Percentiles rank a stretch among this genome's conserved stretches.
phyloP scores from a whole-genome alignment of 106 monocot species.

The Allium sativum region DNA sequence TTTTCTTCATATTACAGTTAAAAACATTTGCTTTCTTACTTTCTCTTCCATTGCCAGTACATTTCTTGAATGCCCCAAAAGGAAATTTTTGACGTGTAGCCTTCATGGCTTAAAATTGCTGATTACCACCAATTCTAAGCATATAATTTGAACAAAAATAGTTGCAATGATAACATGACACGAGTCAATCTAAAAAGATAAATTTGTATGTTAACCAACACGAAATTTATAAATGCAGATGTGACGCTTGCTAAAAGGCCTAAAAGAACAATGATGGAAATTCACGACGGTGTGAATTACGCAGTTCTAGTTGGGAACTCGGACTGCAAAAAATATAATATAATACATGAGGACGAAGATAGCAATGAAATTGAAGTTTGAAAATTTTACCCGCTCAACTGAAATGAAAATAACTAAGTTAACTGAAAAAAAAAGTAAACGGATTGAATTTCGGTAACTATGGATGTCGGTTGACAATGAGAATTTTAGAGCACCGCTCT shows the following conservation, averaged over 20 bases:
- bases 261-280: neutral
- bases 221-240: neutral
- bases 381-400: too few relatives aligned
- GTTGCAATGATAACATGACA: neutral
- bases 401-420: too few relatives aligned
- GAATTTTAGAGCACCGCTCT: too few relatives aligned
- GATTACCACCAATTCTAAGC: neutral
- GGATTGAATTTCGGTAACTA: too few relatives aligned
- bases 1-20: slow-evolving; percentile 2
- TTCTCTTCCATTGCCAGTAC: neutral
- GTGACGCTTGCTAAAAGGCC: neutral
- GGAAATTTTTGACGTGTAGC: neutral
- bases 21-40: neutral
- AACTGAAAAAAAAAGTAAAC: too few relatives aligned
- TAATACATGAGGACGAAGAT: too few relatives aligned
- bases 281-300: too few relatives aligned
- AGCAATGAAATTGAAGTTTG: too few relatives aligned
- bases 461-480: too few relatives aligned
- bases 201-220: neutral
- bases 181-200: neutral
- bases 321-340: too few relatives aligned
- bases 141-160: neutral
- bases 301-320: too few relatives aligned
- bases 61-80: neutral
- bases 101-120: neutral